Conservation (phyloP, 1,284 basidiomycete species). For the Pholiota adiposa region DNA sequence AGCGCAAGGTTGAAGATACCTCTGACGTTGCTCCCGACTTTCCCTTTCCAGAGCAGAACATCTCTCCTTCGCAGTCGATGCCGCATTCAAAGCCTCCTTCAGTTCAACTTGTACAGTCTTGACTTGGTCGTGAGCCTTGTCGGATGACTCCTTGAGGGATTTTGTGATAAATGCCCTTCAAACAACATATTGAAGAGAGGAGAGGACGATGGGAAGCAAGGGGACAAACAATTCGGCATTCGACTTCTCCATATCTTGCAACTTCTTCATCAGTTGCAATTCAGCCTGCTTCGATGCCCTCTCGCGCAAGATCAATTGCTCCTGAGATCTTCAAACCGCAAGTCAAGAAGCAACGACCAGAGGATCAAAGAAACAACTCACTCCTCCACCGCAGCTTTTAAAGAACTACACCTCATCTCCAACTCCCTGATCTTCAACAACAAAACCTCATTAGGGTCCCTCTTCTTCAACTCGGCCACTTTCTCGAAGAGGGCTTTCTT, state of each 20-base stretch:
- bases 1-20: neutral
- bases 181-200: neutral
- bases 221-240: constrained; percentile 7
- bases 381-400: constrained; percentile 16
- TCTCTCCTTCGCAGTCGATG: neutral
- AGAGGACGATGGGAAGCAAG: neutral
- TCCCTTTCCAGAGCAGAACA: neutral
- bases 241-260: constrained; percentile 7
- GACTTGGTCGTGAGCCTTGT: constrained; percentile 4
- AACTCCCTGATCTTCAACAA: constrained; percentile 17
- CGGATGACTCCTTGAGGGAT: neutral
- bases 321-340: constrained; percentile 3
- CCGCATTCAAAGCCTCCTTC: neutral
- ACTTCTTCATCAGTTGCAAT: neutral
- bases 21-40: neutral
- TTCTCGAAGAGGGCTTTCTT: constrained; percentile 20
- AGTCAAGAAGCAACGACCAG: neutral
- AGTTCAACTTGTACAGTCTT: neutral
- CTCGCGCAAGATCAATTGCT: constrained; percentile 4
- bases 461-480: constrained; percentile 25
- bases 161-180: constrained; percentile 2
- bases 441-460: constrained; percentile 23
- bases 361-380: constrained; percentile 5
- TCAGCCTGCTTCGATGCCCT: neutral
- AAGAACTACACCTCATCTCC: constrained; percentile 5